Percentiles rank a stretch among this genome's conserved stretches.
phyloP scores from a whole-genome alignment of 768 basidiomycete genomes.

The Tylopilus sp. region DNA sequence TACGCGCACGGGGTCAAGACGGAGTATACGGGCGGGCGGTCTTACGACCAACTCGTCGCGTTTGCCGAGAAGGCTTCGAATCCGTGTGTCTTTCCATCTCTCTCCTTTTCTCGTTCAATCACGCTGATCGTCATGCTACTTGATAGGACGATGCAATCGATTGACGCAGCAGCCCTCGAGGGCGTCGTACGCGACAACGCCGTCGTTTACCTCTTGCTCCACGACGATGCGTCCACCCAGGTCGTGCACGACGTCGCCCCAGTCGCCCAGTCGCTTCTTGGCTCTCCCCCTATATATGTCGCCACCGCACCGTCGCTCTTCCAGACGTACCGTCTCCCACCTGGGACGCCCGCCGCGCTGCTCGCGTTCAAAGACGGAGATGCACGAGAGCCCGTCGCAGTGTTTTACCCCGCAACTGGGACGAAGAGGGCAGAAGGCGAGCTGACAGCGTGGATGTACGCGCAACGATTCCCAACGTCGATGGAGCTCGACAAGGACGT shows the following conservation, averaged over 20 bases:
- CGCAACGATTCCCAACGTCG: slow-evolving; percentile 69
- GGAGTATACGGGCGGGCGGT: slow-evolving; percentile 75
- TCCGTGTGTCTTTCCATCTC: slow-evolving; percentile 48
- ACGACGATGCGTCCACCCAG: slow-evolving; percentile 31
- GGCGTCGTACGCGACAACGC: slow-evolving; percentile 8
- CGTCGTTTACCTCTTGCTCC: slow-evolving; percentile 49
- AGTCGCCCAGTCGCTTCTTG: slow-evolving; percentile 48
- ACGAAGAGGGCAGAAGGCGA: not conserved
- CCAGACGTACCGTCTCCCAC: slow-evolving; percentile 34
- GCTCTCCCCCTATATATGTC: slow-evolving; percentile 47
- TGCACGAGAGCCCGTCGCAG: slow-evolving; percentile 40
- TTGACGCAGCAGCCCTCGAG: slow-evolving; percentile 12
- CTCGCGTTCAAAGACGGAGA: slow-evolving; percentile 67
- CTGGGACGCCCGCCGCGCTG: slow-evolving; percentile 53
- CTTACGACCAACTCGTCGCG: slow-evolving; percentile 61
- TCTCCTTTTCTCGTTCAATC: not conserved
- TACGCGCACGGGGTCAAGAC: slow-evolving; percentile 56
- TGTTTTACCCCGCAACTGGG: slow-evolving; percentile 27
- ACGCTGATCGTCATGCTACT: not conserved
- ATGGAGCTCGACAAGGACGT: slow-evolving; percentile 74
- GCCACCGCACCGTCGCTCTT: slow-evolving; percentile 35
- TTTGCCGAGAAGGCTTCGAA: slow-evolving; percentile 76
- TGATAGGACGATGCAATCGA: slow-evolving; percentile 18
- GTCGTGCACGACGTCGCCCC: slow-evolving; percentile 51
- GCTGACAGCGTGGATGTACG: slow-evolving; percentile 50